Evolutionary conservation across 2,329 filamentous ascomycete species (phyloP).

Genomic region (Fusarium marasasianum): DNA sequence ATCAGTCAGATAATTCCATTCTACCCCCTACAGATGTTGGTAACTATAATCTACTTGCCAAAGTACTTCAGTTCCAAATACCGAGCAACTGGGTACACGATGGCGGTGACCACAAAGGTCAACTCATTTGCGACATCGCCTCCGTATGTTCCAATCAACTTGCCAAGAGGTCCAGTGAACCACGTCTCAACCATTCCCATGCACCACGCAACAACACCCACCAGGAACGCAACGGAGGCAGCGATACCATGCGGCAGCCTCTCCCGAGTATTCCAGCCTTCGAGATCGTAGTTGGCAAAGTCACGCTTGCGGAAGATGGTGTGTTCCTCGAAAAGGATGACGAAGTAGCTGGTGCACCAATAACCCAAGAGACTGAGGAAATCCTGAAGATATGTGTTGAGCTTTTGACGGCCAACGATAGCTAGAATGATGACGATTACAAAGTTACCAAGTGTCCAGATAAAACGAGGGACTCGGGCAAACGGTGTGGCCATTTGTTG

Average conservation of each 20-base stretch:
- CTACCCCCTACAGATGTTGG: rapidly evolving
- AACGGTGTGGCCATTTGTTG: not conserved
- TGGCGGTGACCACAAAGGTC: slow-evolving; percentile 1
- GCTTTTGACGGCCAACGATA: not conserved
- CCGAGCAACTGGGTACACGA: not conserved
- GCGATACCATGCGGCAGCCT: slow-evolving; percentile 2
- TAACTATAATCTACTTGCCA: not conserved
- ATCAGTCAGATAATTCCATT: rapidly evolving
- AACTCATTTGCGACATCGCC: slow-evolving; percentile 6
- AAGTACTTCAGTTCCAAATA: not conserved
- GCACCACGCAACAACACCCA: slow-evolving; percentile 9
- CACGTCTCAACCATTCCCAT: slow-evolving; percentile 8
- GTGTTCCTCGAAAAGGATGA: slow-evolving; percentile 9
- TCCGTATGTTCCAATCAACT: not conserved
- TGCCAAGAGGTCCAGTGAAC: slow-evolving; percentile 2
- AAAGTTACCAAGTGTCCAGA: slow-evolving; percentile 10
- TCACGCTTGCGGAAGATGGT: slow-evolving; percentile 2
- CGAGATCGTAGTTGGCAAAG: slow-evolving; percentile 3
- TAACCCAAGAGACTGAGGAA: slow-evolving; percentile 4
- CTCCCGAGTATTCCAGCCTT: not conserved
- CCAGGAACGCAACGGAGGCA: not conserved
- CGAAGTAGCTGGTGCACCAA: slow-evolving; percentile 11
- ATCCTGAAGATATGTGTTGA: slow-evolving; percentile 5
- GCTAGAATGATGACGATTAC: not conserved
- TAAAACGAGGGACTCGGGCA: not conserved